A percentile compares a stretch with the other conserved stretches of the same genome.
phyloP scores from a whole-genome alignment of 2,329 filamentous ascomycete genomes.

The Sporothrix luriei region DNA sequence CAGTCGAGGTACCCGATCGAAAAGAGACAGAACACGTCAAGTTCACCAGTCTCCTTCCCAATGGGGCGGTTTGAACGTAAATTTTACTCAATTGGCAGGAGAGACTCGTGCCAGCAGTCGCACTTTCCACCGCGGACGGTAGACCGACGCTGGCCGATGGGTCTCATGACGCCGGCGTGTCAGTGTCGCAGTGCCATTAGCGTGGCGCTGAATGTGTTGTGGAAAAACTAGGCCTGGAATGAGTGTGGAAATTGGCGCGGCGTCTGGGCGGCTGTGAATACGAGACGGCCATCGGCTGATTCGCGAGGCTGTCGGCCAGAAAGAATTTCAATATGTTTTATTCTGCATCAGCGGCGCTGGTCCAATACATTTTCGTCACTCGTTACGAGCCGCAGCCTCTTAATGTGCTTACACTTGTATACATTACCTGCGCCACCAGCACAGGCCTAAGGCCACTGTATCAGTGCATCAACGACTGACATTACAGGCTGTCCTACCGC shows the following conservation, averaged over 20 bases:
- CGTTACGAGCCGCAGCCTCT: background rate
- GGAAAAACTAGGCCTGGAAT: background rate
- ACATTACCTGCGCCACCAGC: background rate
- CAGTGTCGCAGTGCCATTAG: background rate
- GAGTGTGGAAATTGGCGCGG: conserved; percentile 8
- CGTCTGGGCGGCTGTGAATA: conserved; percentile 10
- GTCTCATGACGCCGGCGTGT: conserved; percentile 5
- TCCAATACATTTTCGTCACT: background rate
- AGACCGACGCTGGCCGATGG: conserved; percentile 20
- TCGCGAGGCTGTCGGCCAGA: conserved; percentile 3
- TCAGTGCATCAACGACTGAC: background rate
- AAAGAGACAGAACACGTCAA: background rate
- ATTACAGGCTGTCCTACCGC: background rate
- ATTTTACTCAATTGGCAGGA: background rate
- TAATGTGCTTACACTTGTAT: background rate
- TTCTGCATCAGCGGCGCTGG: no score
- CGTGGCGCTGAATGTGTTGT: background rate
- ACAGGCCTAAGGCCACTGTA: conserved; percentile 1
- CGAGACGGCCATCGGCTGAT: conserved; percentile 2
- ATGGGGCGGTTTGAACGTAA: conserved; percentile 6
- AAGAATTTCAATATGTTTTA: no score
- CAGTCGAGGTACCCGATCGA: background rate
- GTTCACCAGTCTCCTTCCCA: conserved; percentile 1
- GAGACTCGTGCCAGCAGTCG: background rate
- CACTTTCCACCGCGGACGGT: background rate